phyloP scores from a whole-genome alignment of 768 basidiomycete species.

The Russula sp. region DNA sequence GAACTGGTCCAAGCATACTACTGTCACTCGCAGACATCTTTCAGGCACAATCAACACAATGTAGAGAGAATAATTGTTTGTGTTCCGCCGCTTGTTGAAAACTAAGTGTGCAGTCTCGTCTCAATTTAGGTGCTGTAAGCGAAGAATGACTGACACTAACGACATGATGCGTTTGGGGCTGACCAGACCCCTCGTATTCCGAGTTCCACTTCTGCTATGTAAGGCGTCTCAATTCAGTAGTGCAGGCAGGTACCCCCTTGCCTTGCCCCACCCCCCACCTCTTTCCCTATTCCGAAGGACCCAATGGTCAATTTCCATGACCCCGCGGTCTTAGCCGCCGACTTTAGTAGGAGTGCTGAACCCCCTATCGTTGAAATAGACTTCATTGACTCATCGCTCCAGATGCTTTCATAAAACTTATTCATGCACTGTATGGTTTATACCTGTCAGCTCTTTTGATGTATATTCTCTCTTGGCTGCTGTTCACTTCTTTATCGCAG shows the following conservation, averaged over 20 bases:
- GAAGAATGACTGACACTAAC: no score
- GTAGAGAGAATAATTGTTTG: no score
- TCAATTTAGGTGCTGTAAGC: no score
- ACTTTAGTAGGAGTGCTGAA: constrained; percentile 6
- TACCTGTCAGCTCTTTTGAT: constrained; percentile 4
- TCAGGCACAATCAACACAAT: no score
- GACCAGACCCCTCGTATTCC: no score
- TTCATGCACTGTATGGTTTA: constrained; percentile 2
- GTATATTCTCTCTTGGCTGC: background rate
- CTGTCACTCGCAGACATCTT: no score
- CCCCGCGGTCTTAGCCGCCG: background rate
- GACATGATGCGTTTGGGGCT: no score
- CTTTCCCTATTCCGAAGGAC: background rate
- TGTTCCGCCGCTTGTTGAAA: no score
- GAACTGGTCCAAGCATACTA: no score
- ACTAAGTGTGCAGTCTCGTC: no score
- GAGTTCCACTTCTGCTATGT: background rate
- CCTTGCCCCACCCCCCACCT: background rate
- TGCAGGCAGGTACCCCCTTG: background rate
- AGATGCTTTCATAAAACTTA: background rate
- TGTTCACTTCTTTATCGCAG: background rate
- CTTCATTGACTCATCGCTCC: background rate
- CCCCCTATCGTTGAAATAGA: background rate
- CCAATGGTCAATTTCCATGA: background rate
- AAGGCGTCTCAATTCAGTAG: background rate